These are phyloP conservation scores for Stephanodiscus triporus DNA, from an alignment of 108 stramenopile genomes.

Conservation along the genomic window DNA sequence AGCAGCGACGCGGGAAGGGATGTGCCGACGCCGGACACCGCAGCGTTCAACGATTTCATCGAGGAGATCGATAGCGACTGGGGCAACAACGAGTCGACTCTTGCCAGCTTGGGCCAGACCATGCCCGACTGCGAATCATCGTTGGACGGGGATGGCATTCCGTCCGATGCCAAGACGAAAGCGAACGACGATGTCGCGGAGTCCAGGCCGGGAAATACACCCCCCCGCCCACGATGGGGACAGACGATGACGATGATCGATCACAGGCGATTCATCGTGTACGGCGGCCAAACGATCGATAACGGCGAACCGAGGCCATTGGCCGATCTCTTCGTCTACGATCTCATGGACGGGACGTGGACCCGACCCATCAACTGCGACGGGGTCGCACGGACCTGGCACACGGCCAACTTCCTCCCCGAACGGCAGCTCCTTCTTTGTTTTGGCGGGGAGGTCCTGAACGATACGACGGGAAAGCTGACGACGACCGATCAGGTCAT, in stretches of 20 bases:
- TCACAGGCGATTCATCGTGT: slow-evolving; percentile 66
- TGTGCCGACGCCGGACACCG: not conserved
- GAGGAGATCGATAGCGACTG: slow-evolving; percentile 9
- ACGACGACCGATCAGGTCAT: slow-evolving; percentile 60
- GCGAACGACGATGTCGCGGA: not conserved
- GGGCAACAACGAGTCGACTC: slow-evolving; percentile 5
- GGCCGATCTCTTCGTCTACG: slow-evolving; percentile 66
- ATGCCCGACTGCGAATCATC: slow-evolving; percentile 19
- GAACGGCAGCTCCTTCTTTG: slow-evolving; percentile 72
- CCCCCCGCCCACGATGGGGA: slow-evolving; percentile 84
- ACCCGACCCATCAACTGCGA: slow-evolving; percentile 68
- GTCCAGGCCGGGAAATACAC: too few species aligned
- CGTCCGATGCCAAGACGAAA: not conserved
- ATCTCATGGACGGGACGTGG: slow-evolving; percentile 59
- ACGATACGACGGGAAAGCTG: slow-evolving; percentile 52
- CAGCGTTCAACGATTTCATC: slow-evolving; percentile 13
- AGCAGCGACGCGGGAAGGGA: not conserved
- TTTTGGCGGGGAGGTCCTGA: slow-evolving; percentile 79
- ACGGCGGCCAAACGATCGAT: slow-evolving; percentile 79
- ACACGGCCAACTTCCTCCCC: slow-evolving; percentile 78
- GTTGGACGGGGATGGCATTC: not conserved
- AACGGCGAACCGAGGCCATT: slow-evolving; percentile 47
- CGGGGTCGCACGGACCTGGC: slow-evolving; percentile 78
- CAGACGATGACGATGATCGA: slow-evolving; percentile 79
- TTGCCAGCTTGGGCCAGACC: slow-evolving; percentile 33